Evolutionary conservation across 306 rosid species (phyloP), one percentile per base, ranked within the genome.

Genomic region (Quercus agrifolia): DNA sequence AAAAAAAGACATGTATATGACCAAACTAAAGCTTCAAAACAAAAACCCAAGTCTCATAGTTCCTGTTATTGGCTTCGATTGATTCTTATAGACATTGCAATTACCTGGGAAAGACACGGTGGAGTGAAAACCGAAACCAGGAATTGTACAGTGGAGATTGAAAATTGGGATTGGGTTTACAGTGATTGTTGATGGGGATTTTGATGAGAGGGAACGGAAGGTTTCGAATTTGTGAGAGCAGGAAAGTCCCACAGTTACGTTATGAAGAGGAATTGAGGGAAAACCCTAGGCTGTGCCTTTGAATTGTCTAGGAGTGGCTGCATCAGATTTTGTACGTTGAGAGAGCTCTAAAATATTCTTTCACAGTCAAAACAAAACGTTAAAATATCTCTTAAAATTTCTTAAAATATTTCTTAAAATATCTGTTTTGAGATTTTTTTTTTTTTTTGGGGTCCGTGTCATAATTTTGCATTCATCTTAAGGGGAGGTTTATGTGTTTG

Each of bases 51-150:
- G 5, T 19, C 51, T 33, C 51, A 19, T 18, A 19, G 5, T 59
- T 35, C 27, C 51, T 67, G 17, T 3, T 18, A 67, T 19, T 19
- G 11, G 72, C 52, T 31, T 30, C 44, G 18, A 64, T 30, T 5
- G 3, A 67, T 67, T 67, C 51, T 33, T 8, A 18, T 12, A 19
- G 52, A 14, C 25, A n/a, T 10, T 66, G 23, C 2, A 33, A 33
- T 67, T 21, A 75, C 84, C 84, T 51, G 80, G 76, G 70, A 51
- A 59, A 46, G 72, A 70, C 56, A 2, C 23, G 18, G 17, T 14
- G 25, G 41, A 2, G 19, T 20, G 18, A 61, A 30, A 13, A 33
- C n/a, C 14, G 25, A 33, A 33, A 67, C 51, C 52, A 19, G 46
- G 17, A 52, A 31, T 56, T 18, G 51, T 56, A 56, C 49, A 35